phyloP scores from a whole-genome alignment of 2,329 filamentous ascomycete genomes.

The Neofusicoccum parvum region DNA sequence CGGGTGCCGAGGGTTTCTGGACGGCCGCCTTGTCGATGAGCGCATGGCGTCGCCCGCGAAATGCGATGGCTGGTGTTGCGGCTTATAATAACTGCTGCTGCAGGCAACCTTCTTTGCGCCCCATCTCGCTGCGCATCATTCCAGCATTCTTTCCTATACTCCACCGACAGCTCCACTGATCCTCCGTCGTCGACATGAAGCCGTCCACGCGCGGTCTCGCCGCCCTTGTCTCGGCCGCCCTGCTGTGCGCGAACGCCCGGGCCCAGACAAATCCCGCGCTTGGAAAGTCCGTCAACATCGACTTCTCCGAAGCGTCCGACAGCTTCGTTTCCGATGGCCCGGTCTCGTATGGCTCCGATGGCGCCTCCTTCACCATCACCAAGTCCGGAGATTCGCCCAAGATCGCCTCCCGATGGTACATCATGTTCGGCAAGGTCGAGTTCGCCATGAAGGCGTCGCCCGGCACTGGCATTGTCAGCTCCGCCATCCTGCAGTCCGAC shows the following conservation, averaged over 20 bases:
- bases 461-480: conserved; percentile 90
- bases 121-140: neutral
- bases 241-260: conserved; percentile 44
- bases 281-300: conserved; percentile 77
- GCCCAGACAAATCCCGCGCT: conserved; percentile 68
- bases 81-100: conserved; percentile 8
- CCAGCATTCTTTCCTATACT: neutral
- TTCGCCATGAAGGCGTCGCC: conserved; percentile 83
- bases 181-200: conserved; percentile 30
- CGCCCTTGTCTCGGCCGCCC: conserved; percentile 43
- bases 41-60: conserved; percentile 4
- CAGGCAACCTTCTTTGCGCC: conserved; percentile 18
- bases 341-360: conserved; percentile 74
- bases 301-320: conserved; percentile 77
- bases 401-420: conserved; percentile 90
- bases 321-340: conserved; percentile 73
- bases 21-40: neutral
- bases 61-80: conserved; percentile 16
- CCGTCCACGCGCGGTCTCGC: conserved; percentile 33
- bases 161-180: neutral
- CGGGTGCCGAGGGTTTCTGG: neutral
- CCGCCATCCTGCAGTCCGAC: conserved; percentile 87
- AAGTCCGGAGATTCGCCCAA: conserved; percentile 81
- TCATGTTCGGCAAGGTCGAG: conserved; percentile 96
- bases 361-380: conserved; percentile 78